phyloP scores from a whole-genome alignment of 1,139 yeast species.

The Hyphopichia wangnamkhiaoensis region DNA sequence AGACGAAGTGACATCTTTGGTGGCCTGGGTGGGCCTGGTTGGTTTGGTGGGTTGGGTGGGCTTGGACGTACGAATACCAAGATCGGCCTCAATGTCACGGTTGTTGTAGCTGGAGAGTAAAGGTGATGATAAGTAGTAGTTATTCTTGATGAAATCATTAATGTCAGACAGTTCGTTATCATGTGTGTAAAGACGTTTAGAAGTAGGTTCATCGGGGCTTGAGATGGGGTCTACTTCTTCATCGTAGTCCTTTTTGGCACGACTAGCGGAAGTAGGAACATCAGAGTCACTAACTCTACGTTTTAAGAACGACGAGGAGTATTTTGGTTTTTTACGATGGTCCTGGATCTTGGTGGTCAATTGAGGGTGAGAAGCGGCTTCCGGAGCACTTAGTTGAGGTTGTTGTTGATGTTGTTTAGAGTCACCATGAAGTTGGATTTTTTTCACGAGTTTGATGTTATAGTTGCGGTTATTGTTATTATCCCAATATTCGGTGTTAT shows the following conservation, averaged over 20 bases:
- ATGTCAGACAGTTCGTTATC: conserved; percentile 12
- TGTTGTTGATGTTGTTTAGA: neutral
- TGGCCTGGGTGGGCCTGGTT: conserved; percentile 1
- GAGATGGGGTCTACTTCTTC: conserved; percentile 2
- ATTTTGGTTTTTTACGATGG: conserved; percentile 35
- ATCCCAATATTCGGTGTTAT: conserved; percentile 70
- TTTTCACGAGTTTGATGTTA: conserved; percentile 46
- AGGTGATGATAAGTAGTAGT: conserved; percentile 43
- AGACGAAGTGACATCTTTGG: neutral
- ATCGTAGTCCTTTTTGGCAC: conserved; percentile 1
- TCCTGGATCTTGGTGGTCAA: conserved; percentile 16
- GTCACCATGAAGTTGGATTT: conserved; percentile 6
- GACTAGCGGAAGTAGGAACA: neutral
- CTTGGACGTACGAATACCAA: neutral
- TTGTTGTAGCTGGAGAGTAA: conserved; percentile 26
- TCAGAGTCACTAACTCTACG: conserved; percentile 36
- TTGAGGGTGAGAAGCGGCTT: too few species aligned
- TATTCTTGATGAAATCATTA: conserved; percentile 37
- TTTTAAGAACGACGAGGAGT: conserved; percentile 40
- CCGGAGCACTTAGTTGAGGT: too few species aligned
- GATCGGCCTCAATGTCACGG: conserved; percentile 6
- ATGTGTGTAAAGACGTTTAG: conserved; percentile 7
- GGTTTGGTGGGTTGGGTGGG: neutral
- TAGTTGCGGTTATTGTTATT: conserved; percentile 66
- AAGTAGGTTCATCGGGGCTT: neutral